A percentile compares a stretch with the other conserved stretches of the same genome.
Conservation (phyloP, 768 basidiomycete species). For the Pleurotus pulmonarius region DNA sequence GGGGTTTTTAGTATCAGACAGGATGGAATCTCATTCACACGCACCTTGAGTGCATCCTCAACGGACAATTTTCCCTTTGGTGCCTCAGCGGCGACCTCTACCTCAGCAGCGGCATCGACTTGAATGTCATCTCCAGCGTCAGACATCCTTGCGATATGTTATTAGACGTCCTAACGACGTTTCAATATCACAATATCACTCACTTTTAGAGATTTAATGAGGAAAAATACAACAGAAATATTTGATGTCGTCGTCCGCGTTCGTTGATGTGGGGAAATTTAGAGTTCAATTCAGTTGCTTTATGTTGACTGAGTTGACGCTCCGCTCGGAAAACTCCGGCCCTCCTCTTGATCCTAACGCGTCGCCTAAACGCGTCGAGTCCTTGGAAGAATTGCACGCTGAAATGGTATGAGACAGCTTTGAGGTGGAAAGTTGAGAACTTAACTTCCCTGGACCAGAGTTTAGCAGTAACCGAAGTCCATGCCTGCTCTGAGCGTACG, state of each 20-base stretch:
- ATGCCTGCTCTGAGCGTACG: conserved; percentile 77
- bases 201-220: conserved; percentile 36
- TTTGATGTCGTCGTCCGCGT: conserved; percentile 89
- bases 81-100: conserved; percentile 82
- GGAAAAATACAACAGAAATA: conserved; percentile 20
- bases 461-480: conserved; percentile 68
- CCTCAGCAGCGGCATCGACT: conserved; percentile 69
- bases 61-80: conserved; percentile 95
- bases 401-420: no score
- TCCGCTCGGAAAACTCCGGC: conserved; percentile 52
- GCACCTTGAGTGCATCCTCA: conserved; percentile 89
- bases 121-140: conserved; percentile 96
- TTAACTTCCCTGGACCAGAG: conserved; percentile 36
- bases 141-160: conserved; percentile 64
- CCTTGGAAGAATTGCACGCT: no score
- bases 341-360: background rate
- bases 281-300: conserved; percentile 39
- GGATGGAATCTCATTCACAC: conserved; percentile 8
- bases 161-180: conserved; percentile 5
- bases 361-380: background rate
- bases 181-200: conserved; percentile 8
- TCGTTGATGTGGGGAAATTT: conserved; percentile 83
- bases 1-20: background rate
- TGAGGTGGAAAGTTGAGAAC: background rate
- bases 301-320: conserved; percentile 34